These are phyloP conservation scores for Oehlia diaphana DNA, from an alignment of 192 early-diverging fungal genomes.

Conservation along the genomic window DNA sequence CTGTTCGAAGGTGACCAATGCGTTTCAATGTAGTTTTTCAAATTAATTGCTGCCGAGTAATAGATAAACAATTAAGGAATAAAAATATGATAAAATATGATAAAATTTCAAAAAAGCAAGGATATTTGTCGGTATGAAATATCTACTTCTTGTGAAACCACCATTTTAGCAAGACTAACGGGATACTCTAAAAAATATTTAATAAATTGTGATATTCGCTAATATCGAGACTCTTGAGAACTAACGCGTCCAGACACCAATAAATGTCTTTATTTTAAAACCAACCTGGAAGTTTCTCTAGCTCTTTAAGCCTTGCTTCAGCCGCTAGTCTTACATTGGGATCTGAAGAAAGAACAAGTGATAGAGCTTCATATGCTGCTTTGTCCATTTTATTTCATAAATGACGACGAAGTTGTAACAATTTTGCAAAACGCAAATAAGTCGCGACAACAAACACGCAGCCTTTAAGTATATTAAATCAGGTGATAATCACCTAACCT, in stretches of 20 bases:
- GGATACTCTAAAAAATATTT: slow-evolving; percentile 56
- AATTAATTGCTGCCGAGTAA: slow-evolving; percentile 64
- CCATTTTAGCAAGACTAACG: slow-evolving; percentile 65
- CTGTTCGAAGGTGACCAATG: slow-evolving; percentile 72
- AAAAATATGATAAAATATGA: background rate
- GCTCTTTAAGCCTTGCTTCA: slow-evolving; percentile 67
- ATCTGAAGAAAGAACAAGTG: slow-evolving; percentile 69
- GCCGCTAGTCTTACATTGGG: slow-evolving; percentile 62
- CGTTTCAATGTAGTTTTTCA: slow-evolving; percentile 72
- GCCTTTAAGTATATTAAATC: too few relatives aligned
- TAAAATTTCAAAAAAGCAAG: slow-evolving; percentile 30
- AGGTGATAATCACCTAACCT: too few relatives aligned
- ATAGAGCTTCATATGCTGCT: slow-evolving; percentile 68
- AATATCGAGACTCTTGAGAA: background rate
- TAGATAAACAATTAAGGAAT: slow-evolving; percentile 32
- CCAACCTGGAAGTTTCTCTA: slow-evolving; percentile 63
- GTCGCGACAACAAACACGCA: too few relatives aligned
- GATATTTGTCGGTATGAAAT: slow-evolving; percentile 70
- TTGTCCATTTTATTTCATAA: slow-evolving; percentile 59
- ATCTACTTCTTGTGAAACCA: slow-evolving; percentile 59
- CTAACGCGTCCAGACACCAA: background rate
- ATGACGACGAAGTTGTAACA: background rate
- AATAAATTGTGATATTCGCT: background rate
- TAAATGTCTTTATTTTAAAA: background rate
- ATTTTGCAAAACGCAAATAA: too few relatives aligned